Evolutionary conservation across 2,329 filamentous ascomycete genomes (phyloP).

Genomic region (Colletotrichum lentis): DNA sequence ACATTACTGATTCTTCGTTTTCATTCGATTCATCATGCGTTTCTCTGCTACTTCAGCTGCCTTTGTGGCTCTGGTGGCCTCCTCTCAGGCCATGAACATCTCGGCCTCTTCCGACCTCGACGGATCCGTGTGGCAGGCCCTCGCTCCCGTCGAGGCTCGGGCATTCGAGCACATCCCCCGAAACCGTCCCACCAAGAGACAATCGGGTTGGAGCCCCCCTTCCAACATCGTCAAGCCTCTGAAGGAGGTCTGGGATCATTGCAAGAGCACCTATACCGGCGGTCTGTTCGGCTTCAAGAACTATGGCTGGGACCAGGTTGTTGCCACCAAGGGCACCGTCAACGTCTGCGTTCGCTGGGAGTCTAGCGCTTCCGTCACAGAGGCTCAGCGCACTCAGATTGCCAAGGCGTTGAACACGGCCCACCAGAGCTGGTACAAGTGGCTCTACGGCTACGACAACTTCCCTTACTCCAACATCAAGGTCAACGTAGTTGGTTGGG

Average conservation of each 20-base stretch:
- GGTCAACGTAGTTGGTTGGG: conserved; percentile 54
- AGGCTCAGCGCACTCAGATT: conserved; percentile 50
- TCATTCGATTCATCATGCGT: conserved; percentile 40
- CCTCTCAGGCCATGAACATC: conserved; percentile 39
- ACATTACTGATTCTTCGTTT: neutral
- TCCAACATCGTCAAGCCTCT: conserved; percentile 41
- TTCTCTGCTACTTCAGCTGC: conserved; percentile 39
- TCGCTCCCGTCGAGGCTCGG: conserved; percentile 34
- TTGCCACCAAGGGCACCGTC: conserved; percentile 43
- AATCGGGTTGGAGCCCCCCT: conserved; percentile 44
- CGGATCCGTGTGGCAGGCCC: conserved; percentile 43
- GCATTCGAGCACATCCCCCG: conserved; percentile 22
- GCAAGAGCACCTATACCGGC: conserved; percentile 42
- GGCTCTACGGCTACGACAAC: conserved; percentile 54
- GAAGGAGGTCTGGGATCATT: conserved; percentile 47
- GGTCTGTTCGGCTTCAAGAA: conserved; percentile 44
- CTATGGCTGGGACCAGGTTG: conserved; percentile 48
- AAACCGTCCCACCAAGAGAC: conserved; percentile 44
- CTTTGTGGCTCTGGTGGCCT: conserved; percentile 41
- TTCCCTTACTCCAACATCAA: conserved; percentile 53
- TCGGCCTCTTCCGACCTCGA: conserved; percentile 43
- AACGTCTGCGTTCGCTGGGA: conserved; percentile 58
- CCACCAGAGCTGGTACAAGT: conserved; percentile 53
- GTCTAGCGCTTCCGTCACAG: conserved; percentile 48
- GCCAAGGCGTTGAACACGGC: conserved; percentile 47